Base-by-base conservation (phyloP, 495 filamentous ascomycete species). In the Penicillium diatomitis region DNA sequence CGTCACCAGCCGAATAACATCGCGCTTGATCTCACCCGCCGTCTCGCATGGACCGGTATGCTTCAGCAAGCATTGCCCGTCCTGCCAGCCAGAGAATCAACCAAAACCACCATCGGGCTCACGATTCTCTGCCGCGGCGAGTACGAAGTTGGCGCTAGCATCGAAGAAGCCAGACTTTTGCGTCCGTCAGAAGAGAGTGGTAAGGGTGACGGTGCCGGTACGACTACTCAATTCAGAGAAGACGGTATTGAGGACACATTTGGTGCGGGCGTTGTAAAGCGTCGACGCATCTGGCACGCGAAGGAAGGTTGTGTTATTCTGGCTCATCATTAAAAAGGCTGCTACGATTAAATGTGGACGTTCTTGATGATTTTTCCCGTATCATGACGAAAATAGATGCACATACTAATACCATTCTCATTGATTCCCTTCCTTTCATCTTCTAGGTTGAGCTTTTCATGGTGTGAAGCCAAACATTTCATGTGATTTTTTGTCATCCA, bases 31-130 rank as follows among this genome's bases (percentile, higher is more conserved):
- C 80, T 95, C 12, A 82, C 83, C n/a, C 81, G 85, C 55, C 83
- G 86, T 44, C 75, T 96, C 9, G 84, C 84, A 8, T 90, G 87
- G 80, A 90, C 86, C 48, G 90, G 90, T 1, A 80, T 86, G 47
- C 62, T 94, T 44, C 90, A 96, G 64, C 83, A 84, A 49, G 72
- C 76, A 1, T 66, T 96, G 0, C 79, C 81, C 3, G 60, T 79
- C 4, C 56, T 95, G 2, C 61, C 64, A 5, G 75, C 79, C 0
- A 77, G 78, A 2, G 75, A 74, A 47, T 75, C 62, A 6, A 72
- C 70, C 1, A 71, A 77, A 53, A 69, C 86, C 6, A 66, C 69
- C 6, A 70, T 88, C 38, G 85, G 82, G 0, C 73, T 89, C 28
- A 84, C 83, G 34, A 78, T 82, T 9, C 76, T 95, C 32, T 87